A percentile compares a stretch with the other conserved stretches of the same genome.
phyloP scores from a whole-genome alignment of 192 early-diverging fungal genomes.

The Backusella macrospora region DNA sequence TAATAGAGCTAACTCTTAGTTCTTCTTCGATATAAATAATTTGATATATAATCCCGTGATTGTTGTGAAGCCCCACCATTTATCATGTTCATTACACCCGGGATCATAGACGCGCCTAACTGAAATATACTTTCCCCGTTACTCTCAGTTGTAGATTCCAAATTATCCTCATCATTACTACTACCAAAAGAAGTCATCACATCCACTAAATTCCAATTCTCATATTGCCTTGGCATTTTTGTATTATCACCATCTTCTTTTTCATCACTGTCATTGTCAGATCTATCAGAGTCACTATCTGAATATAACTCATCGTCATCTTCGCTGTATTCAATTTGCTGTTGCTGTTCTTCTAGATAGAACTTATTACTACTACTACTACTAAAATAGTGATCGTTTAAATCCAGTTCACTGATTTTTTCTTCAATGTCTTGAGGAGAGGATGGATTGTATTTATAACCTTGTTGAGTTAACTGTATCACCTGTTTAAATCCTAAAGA shows the following conservation, averaged over 20 bases:
- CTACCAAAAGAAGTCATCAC: conserved; percentile 31
- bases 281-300: not conserved
- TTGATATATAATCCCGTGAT: not conserved
- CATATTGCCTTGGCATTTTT: not conserved
- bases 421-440: not conserved
- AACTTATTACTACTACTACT: not conserved
- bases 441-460: conserved; percentile 16
- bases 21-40: not conserved
- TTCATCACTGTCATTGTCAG: not conserved
- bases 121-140: conserved; percentile 33
- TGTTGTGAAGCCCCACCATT: not conserved
- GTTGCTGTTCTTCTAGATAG: not conserved
- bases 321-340: not conserved
- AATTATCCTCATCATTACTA: not conserved
- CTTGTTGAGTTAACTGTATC: conserved; percentile 19
- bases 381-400: conserved; percentile 13
- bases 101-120: conserved; percentile 27
- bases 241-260: not conserved
- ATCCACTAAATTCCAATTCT: conserved; percentile 43
- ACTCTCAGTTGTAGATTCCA: not conserved
- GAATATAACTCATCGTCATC: conserved; percentile 13
- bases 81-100: conserved; percentile 36
- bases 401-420: conserved; percentile 12
- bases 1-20: no score
- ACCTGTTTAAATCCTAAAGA: conserved; percentile 36